Percentiles rank a stretch among this genome's conserved stretches.
phyloP scores from a whole-genome alignment of 768 basidiomycete genomes.

The Lanmaoa pseudosensibilis region DNA sequence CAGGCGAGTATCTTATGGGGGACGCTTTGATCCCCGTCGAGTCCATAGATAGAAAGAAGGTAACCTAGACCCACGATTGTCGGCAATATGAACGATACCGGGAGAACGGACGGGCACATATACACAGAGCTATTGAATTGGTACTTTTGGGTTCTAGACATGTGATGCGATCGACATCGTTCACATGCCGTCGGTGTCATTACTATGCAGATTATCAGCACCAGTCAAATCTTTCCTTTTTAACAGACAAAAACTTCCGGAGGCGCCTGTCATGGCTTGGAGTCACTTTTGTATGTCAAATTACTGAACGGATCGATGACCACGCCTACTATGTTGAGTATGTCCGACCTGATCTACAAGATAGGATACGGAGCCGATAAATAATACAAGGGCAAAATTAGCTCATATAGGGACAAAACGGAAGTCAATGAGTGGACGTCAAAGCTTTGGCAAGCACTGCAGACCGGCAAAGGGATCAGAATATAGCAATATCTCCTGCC shows the following conservation, averaged over 20 bases:
- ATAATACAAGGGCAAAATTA: neutral
- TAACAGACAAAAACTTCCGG: constrained; percentile 1
- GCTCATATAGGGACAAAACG: neutral
- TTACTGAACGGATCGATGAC: neutral
- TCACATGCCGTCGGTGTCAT: neutral
- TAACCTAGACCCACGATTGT: constrained; percentile 26
- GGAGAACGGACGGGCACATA: constrained; percentile 3
- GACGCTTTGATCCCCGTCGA: constrained; percentile 26
- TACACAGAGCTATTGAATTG: neutral
- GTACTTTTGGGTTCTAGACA: neutral
- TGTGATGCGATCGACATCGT: constrained; percentile 1
- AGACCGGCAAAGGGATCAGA: neutral
- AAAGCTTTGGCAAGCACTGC: constrained; percentile 24
- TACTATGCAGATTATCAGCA: too few species aligned
- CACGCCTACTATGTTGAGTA: neutral
- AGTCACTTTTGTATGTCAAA: neutral
- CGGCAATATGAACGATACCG: constrained; percentile 13
- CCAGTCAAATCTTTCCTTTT: neutral
- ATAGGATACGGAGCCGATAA: neutral
- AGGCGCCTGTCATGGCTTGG: neutral
- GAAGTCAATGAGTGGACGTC: constrained; percentile 15
- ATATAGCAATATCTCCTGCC: neutral
- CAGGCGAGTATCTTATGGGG: constrained; percentile 71
- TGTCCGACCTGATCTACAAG: neutral
- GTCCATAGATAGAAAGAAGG: constrained; percentile 21